Evolutionary conservation across 202 grass and related monocot species (phyloP).

Genomic region (Panicum virgatum): DNA sequence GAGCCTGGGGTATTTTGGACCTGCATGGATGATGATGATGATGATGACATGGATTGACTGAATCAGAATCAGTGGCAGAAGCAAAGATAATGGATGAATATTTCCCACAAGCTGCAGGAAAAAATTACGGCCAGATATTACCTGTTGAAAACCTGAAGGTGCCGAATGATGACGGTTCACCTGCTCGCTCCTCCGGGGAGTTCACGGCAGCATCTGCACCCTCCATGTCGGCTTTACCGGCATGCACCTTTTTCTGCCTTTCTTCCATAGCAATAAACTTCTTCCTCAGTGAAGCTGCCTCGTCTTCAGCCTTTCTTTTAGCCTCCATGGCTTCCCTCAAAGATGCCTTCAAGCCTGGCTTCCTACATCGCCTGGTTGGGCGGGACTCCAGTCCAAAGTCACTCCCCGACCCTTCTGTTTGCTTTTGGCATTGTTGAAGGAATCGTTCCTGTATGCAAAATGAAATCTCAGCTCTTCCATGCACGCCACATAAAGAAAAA

Average conservation of each 20-base stretch:
- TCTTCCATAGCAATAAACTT: slow-evolving; percentile 60
- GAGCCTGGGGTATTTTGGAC: not conserved
- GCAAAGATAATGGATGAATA: not conserved
- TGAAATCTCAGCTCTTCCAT: slow-evolving; percentile 13
- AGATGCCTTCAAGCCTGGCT: slow-evolving; percentile 30
- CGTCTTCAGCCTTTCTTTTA: slow-evolving; percentile 51
- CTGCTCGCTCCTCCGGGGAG: not conserved
- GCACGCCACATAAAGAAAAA: slow-evolving; percentile 1
- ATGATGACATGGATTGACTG: not conserved
- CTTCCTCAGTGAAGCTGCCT: slow-evolving; percentile 41
- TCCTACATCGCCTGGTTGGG: not conserved
- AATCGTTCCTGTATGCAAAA: slow-evolving; percentile 40
- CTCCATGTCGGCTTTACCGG: slow-evolving; percentile 37
- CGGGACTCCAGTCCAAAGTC: not conserved
- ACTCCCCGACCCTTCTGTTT: slow-evolving; percentile 20
- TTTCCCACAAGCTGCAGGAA: not conserved
- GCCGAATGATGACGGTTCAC: not conserved
- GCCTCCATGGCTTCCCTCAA: slow-evolving; percentile 50
- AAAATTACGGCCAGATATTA: slow-evolving; percentile 10
- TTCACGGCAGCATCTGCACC: slow-evolving; percentile 3
- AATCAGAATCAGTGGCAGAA: slow-evolving; percentile 11
- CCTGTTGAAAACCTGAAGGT: slow-evolving; percentile 29
- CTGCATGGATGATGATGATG: not conserved
- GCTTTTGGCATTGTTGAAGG: slow-evolving; percentile 27
- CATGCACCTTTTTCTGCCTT: slow-evolving; percentile 42